Percentiles rank a stretch among this genome's conserved stretches.
Conservation (phyloP, 2,329 filamentous ascomycete genomes). For the Ophiostoma novo-ulmi region DNA sequence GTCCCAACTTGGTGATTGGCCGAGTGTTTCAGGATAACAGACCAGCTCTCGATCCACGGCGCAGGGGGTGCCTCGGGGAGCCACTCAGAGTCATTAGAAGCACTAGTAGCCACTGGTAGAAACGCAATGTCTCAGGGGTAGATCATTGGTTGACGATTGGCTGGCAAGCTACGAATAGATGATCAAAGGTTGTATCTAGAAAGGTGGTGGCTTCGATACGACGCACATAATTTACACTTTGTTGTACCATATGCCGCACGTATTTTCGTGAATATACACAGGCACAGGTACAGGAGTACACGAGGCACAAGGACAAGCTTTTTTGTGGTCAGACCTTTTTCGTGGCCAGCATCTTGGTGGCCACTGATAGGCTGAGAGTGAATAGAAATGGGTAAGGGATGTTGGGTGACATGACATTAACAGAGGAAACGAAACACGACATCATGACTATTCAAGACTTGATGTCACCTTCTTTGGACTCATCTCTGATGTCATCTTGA, state of each 20-base stretch:
- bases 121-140: slow-evolving; percentile 1
- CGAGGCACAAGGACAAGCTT: background rate
- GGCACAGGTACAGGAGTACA: too few species aligned
- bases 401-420: background rate
- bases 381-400: background rate
- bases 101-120: background rate
- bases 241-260: background rate
- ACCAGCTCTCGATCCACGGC: background rate
- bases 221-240: slow-evolving; percentile 9
- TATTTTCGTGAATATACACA: background rate
- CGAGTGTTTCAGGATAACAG: slow-evolving; percentile 21
- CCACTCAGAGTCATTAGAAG: background rate
- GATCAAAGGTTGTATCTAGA: background rate
- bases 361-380: background rate
- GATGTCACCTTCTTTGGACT: background rate
- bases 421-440: background rate
- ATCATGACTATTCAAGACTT: background rate
- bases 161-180: background rate
- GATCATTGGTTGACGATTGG: background rate
- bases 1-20: slow-evolving; percentile 24
- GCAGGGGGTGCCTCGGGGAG: background rate
- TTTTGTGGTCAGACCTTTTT: background rate
- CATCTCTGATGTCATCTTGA: background rate
- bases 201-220: background rate
- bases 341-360: background rate